These are phyloP conservation scores for Lasiodiplodia theobromae DNA, from an alignment of 2,329 filamentous ascomycete species.

Conservation along the genomic window DNA sequence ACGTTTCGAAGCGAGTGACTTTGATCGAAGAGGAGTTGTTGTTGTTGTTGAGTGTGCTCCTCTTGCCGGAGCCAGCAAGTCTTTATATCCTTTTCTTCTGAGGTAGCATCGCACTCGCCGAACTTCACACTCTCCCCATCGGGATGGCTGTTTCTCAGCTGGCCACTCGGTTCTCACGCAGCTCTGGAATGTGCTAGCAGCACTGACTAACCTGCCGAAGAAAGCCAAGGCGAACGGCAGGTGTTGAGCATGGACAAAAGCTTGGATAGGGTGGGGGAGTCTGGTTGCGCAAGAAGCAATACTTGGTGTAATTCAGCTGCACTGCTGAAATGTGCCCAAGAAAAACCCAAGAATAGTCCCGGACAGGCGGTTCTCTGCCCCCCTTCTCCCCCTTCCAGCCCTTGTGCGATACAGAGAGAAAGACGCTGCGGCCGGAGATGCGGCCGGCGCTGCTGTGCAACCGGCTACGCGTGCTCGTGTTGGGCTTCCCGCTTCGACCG, in stretches of 20 bases:
- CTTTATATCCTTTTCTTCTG: neutral
- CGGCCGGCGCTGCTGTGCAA: slow-evolving; percentile 8
- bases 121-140: neutral
- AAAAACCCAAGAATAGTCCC: slow-evolving; percentile 3
- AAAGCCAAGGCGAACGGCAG: neutral
- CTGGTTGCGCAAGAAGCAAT: slow-evolving; percentile 10
- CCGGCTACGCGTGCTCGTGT: slow-evolving; percentile 14
- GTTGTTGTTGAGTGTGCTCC: neutral
- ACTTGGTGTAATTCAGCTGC: slow-evolving; percentile 12
- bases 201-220: neutral
- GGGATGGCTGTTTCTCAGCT: slow-evolving; percentile 12
- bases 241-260: slow-evolving; percentile 6
- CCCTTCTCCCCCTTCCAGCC: neutral
- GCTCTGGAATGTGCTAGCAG: slow-evolving; percentile 5
- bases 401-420: neutral
- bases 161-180: neutral
- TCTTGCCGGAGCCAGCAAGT: neutral
- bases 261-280: neutral
- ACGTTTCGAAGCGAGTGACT: neutral
- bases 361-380: neutral
- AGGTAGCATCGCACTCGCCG: slow-evolving; percentile 1
- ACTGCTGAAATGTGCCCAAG: neutral
- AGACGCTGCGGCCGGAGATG: neutral
- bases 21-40: neutral
- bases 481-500: slow-evolving; percentile 1